Evolutionary conservation across 1,284 basidiomycete genomes (phyloP), one percentile per base, ranked within the genome.

Genomic region (Marasmius tenuissimus): DNA sequence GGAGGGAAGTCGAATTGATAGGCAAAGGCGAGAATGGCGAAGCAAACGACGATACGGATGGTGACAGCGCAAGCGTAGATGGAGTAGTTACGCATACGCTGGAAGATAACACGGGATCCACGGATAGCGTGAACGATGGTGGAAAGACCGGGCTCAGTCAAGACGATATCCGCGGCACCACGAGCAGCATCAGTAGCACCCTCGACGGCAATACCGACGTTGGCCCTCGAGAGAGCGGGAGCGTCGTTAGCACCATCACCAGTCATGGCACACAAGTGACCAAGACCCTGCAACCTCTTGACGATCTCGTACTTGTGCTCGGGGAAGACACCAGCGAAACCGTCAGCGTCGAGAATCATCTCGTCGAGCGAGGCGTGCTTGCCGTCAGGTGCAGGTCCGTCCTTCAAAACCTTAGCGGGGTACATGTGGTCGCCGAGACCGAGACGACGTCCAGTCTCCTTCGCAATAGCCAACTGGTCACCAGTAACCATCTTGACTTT

Each of bases 401-500:
- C 92, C 85, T 96, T 95, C 75, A 97, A 85, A 51, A 96, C 94
- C 85, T 96, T 96, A 69, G 94, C 91, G 66, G 93, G 89, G 85
- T 96, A 97, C 94, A 97, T 97, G 85, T 97, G 93, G 79, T 96
- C 94, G 76, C 94, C 94, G 66, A 84, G 73, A 53, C 96, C 96
- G 62, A 98, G 93, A 84, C 96, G 93, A 79, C 96, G 93, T 70
- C 97, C 96, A 66, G 96, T 98, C 80, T 98, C 97, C 88, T 98
- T 98, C 63, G 96, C 96, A 69, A 98, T 98, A 70, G 97, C 96
- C 73, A 98, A 93, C 83, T 98, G 95, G 78, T 98, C 96, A 87
- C 96, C 96, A 54, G 96, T 98, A 67, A 98, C 96, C 97, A 98
- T 98, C 91, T 98, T 98, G 78, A 98, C 96, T 78, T 92, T 92